Evolutionary conservation across 2,329 filamentous ascomycete genomes (phyloP).

Genomic region (Aspergillus luchuensis): DNA sequence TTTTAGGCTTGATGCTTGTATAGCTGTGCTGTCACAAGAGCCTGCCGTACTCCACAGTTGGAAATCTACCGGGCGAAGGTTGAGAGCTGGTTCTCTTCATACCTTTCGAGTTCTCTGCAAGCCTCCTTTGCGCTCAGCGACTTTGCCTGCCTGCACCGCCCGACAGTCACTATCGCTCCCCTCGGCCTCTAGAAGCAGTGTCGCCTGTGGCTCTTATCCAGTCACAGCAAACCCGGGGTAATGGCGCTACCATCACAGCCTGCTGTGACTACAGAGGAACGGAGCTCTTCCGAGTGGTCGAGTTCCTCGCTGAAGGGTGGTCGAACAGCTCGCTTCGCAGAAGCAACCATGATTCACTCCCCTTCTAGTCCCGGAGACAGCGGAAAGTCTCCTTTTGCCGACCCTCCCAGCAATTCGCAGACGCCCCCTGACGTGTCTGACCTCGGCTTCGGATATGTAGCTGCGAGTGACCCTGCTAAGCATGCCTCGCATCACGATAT

Average conservation of each 20-base stretch:
- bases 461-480: constrained; percentile 54
- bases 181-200: constrained; percentile 38
- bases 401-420: constrained; percentile 53
- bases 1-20: not conserved
- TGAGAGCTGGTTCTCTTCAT: constrained; percentile 42
- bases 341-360: constrained; percentile 66
- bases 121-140: not conserved
- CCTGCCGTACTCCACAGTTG: not conserved
- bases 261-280: constrained; percentile 27
- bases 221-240: constrained; percentile 34
- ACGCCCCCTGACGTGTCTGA: constrained; percentile 67
- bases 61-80: constrained; percentile 10
- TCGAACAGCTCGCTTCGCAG: constrained; percentile 63
- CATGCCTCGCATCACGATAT: constrained; percentile 59
- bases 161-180: constrained; percentile 30
- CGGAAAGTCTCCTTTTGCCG: constrained; percentile 53
- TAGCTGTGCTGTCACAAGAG: constrained; percentile 1
- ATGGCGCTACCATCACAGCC: constrained; percentile 32
- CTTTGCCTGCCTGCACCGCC: constrained; percentile 29
- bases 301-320: constrained; percentile 52
- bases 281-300: constrained; percentile 36
- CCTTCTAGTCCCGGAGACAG: constrained; percentile 55
- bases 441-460: constrained; percentile 90
- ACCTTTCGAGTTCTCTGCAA: constrained; percentile 14
- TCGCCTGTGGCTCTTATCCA: constrained; percentile 43